Evolutionary conservation across 345 rosid genomes (phyloP).

Genomic region (Ceriops decandra): DNA sequence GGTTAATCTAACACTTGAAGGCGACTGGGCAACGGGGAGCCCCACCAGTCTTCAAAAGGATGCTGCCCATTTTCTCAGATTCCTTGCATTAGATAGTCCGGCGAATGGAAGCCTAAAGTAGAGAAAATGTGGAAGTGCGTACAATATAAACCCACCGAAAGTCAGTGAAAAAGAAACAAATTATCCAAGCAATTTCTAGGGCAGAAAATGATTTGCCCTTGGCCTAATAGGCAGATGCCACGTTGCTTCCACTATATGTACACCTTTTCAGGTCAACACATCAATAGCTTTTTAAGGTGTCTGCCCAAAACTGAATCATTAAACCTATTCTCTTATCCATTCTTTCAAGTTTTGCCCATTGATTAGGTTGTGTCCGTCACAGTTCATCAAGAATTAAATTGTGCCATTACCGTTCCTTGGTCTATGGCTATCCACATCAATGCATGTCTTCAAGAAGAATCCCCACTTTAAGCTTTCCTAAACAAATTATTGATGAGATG

Average conservation of each 20-base stretch:
- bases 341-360: too few relatives aligned
- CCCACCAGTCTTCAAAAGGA: not conserved
- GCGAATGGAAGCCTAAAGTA: not conserved
- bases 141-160: constrained; percentile 16
- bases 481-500: not conserved
- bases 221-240: constrained; percentile 18
- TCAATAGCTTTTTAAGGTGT: not conserved
- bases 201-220: constrained; percentile 1
- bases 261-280: not conserved
- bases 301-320: not conserved
- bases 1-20: not conserved
- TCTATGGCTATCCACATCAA: too few relatives aligned
- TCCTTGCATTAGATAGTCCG: constrained; percentile 14
- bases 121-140: constrained; percentile 8
- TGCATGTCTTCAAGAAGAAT: too few relatives aligned
- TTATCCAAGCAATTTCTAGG: constrained; percentile 4
- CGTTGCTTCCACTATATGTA: constrained; percentile 16
- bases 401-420: too few relatives aligned
- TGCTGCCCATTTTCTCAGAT: constrained; percentile 16
- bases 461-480: not conserved
- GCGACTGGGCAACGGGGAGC: not conserved
- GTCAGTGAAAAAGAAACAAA: not conserved
- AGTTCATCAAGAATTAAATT: too few relatives aligned
- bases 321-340: too few relatives aligned
- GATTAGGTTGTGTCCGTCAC: too few relatives aligned